Conservation (phyloP, 441 rosid genomes). For the Syzygium malaccense region DNA sequence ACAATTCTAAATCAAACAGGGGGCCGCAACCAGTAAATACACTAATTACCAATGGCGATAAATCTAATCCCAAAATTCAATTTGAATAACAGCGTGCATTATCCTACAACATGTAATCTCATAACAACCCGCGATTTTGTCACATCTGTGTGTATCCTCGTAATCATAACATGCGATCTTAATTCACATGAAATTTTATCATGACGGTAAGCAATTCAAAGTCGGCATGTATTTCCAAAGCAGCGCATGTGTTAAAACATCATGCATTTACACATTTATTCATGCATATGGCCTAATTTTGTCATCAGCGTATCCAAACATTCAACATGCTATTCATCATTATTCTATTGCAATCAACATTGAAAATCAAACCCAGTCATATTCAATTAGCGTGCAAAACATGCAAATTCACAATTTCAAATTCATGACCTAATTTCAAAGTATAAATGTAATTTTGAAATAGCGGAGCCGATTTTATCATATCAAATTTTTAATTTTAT, state of each 20-base stretch:
- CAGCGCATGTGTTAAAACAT: neutral
- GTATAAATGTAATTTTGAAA: neutral
- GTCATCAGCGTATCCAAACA: too few species aligned
- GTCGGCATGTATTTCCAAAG: neutral
- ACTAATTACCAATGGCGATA: neutral
- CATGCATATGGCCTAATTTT: neutral
- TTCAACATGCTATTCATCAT: neutral
- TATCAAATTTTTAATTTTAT: neutral
- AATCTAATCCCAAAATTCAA: neutral
- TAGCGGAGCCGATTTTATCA: neutral
- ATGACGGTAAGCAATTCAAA: neutral
- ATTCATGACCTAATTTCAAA: neutral
- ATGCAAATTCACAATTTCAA: neutral
- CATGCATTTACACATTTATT: too few species aligned
- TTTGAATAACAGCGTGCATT: neutral
- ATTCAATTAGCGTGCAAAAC: neutral
- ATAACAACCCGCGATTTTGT: neutral
- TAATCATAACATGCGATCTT: neutral
- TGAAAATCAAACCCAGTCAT: neutral
- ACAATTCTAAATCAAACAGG: neutral
- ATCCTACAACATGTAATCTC: neutral
- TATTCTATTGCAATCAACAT: neutral
- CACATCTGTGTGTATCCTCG: neutral
- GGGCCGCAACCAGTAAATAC: neutral
- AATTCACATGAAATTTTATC: neutral